Evolutionary conservation across 768 basidiomycete species (phyloP).

Genomic region (Ramaria sp.): DNA sequence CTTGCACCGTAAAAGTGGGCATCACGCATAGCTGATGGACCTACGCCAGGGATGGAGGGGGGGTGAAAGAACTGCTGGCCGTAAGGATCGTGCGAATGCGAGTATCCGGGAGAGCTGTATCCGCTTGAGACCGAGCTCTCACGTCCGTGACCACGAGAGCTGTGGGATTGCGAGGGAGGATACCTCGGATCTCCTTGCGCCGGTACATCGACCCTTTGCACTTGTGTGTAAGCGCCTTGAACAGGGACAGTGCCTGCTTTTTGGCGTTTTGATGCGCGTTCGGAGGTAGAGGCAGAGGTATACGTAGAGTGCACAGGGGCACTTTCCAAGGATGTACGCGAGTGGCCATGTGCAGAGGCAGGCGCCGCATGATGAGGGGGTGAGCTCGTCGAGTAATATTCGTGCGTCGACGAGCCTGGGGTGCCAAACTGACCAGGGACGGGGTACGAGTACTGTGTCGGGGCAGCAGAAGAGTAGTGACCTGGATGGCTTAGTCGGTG

Average conservation of each 20-base stretch:
- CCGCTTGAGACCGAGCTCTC: neutral
- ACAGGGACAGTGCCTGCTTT: neutral
- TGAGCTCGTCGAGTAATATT: neutral
- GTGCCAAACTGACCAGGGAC: neutral
- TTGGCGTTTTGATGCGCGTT: slow-evolving; percentile 6
- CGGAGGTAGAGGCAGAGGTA: neutral
- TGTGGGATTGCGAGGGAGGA: neutral
- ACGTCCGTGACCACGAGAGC: slow-evolving; percentile 15
- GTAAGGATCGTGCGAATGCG: neutral
- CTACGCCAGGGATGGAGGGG: neutral
- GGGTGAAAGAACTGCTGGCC: neutral
- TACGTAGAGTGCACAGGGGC: neutral
- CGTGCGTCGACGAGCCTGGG: neutral
- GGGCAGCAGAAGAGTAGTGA: neutral
- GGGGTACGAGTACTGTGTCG: neutral
- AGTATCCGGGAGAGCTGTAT: neutral
- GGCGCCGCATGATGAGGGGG: neutral
- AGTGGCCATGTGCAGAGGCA: neutral
- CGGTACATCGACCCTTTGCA: neutral
- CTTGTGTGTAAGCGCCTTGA: neutral
- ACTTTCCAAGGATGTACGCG: neutral
- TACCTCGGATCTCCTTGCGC: neutral
- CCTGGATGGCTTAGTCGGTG: neutral
- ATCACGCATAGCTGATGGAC: neutral
- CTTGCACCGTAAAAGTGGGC: neutral